A percentile compares a stretch with the other conserved stretches of the same genome.
Conservation (phyloP, 2,329 filamentous ascomycete species). For the Conoideocrella luteorostrata region DNA sequence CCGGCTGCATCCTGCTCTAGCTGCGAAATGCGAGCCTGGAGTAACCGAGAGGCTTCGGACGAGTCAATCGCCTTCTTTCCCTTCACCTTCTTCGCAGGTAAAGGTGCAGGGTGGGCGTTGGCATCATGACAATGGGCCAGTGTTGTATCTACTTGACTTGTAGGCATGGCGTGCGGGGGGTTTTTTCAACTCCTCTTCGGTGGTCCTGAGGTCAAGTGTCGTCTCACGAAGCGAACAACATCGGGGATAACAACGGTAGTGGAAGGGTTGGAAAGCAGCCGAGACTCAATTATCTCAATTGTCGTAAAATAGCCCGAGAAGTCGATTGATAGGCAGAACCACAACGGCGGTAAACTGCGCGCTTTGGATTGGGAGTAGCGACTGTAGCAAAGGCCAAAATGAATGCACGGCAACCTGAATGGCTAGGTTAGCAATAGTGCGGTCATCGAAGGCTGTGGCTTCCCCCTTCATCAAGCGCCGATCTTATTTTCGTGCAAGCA, state of each 20-base stretch:
- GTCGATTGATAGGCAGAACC: too few relatives aligned
- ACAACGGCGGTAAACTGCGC: too few relatives aligned
- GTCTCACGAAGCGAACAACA: conserved; percentile 9
- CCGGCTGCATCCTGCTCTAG: conserved; percentile 88
- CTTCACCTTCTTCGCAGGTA: conserved; percentile 69
- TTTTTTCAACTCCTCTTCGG: conserved; percentile 11
- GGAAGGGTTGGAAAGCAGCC: neutral
- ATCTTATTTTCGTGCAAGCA: neutral
- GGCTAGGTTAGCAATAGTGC: conserved; percentile 8
- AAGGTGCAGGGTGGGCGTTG: conserved; percentile 31
- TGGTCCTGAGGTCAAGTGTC: conserved; percentile 10
- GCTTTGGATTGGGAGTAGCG: neutral
- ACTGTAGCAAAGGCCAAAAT: neutral
- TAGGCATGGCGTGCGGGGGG: conserved; percentile 29
- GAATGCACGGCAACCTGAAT: conserved; percentile 4
- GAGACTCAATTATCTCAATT: too few relatives aligned
- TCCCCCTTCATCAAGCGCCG: neutral
- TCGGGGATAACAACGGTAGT: neutral
- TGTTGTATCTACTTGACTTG: conserved; percentile 34
- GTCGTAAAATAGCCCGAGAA: too few relatives aligned
- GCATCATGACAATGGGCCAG: conserved; percentile 36
- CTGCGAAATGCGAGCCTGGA: conserved; percentile 91
- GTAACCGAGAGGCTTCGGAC: conserved; percentile 82
- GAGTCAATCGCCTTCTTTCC: conserved; percentile 79
- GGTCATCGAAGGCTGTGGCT: neutral